These are phyloP conservation scores for Phytopythium litorale DNA, from an alignment of 352 stramenopile genomes.

Conservation along the genomic window DNA sequence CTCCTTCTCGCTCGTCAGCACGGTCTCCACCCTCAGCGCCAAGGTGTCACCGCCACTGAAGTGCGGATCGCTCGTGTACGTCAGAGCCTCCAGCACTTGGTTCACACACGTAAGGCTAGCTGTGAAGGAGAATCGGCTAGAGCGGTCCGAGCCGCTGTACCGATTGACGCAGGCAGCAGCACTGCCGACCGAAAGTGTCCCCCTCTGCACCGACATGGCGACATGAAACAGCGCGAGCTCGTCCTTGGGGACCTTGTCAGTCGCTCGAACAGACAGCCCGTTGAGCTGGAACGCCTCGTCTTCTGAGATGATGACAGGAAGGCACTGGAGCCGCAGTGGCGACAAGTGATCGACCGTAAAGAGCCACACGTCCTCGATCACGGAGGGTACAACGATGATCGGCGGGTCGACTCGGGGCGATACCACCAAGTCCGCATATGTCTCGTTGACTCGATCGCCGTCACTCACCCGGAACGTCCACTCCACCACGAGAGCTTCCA, in stretches of 20 bases:
- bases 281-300: conserved; percentile 27
- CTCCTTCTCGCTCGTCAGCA: not conserved
- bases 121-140: conserved; percentile 17
- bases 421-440: conserved; percentile 34
- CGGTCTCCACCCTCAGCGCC: conserved; percentile 21
- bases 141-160: conserved; percentile 6
- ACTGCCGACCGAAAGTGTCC: conserved; percentile 15
- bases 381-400: conserved; percentile 35
- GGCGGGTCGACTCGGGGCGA: conserved; percentile 25
- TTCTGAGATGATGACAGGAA: conserved; percentile 38
- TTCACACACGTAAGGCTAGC: conserved; percentile 34
- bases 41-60: conserved; percentile 45
- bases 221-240: conserved; percentile 16
- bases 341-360: conserved; percentile 46
- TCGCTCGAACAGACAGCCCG: conserved; percentile 32
- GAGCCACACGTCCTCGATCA: conserved; percentile 15
- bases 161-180: conserved; percentile 19
- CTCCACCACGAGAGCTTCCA: conserved; percentile 23
- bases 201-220: conserved; percentile 28
- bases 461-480: conserved; percentile 42
- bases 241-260: conserved; percentile 15
- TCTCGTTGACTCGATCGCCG: conserved; percentile 16
- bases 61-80: conserved; percentile 39
- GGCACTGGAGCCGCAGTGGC: conserved; percentile 29
- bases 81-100: conserved; percentile 23